Evolutionary conservation across 805 yeast species (phyloP), one percentile per base, ranked within the genome.

Genomic region (Teunomyces funiuensis): DNA sequence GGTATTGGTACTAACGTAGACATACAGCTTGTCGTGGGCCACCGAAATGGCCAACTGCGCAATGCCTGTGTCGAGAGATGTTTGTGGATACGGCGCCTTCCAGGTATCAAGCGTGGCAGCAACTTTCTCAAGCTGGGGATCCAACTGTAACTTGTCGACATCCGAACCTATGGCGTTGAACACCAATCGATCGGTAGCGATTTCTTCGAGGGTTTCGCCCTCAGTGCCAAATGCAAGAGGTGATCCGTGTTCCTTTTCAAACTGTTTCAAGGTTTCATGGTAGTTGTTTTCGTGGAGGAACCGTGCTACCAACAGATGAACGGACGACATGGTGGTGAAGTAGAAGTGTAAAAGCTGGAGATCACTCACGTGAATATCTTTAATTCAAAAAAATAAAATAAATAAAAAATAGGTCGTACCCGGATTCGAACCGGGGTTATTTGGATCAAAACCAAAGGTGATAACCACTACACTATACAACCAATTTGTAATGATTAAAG

Each of bases 381-480:
- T 36, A 28, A 28, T 9, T 14, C 5, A 16, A 25, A 30, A 28
- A 33, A 34, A 34, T n/a, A 10, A 16, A 33, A 14, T 8, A 10
- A 9, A 6, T 9, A 20, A 45, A 59, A 55, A 51, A 36, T 23
- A 80, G 85, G 84, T 79, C 86, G 77, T 78, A 77, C 85, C 85
- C 85, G 85, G 85, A 79, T 79, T 81, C 85, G 86, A 81, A 81
- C 85, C 79, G 85, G 85, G 84, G 85, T 80, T 79, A 80, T 71
- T 65, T 78, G 85, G 85, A 80, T 80, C 86, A 80, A 77, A 80
- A 80, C 85, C 85, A 78, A 79, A 73, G 73, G 85, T 80, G 85
- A 80, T 80, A 78, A 80, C 85, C 85, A 78, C 85, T 80, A 80
- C 85, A 80, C 85, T 79, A 80, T 77, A 78, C 69, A 64, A 65